Evolutionary conservation across 805 yeast genomes (phyloP), one percentile per base, ranked within the genome.

Genomic region (Myxozyma neotropica): DNA sequence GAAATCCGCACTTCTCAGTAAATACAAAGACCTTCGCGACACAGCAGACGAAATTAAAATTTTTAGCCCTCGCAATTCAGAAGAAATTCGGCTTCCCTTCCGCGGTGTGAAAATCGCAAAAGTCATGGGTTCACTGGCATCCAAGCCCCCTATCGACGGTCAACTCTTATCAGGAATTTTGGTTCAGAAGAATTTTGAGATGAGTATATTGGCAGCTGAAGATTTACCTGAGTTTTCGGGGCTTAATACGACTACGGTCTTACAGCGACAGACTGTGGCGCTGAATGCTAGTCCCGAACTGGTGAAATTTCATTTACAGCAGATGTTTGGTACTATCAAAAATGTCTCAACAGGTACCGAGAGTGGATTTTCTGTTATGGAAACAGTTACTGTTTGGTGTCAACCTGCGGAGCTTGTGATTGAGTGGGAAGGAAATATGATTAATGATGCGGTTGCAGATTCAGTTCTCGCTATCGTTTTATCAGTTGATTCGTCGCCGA

Each of bases 371-470:
- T 45, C 44, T 23, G 74, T 73, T 58, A 78, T 88, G n/a, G 83
- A 83, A 59, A 82, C 81, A 39, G 80, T 88, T 38, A 80, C 71
- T 60, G 79, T 81, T 67, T 82, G 78, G 48, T 73, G 83, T 27
- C 39, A 17, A 17, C 29, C 33, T 13, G n/a, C 40, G 1, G 29
- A 46, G 4, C 85, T 88, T 4, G 80, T 87, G 0, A 85, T 93
- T 13, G 95, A 89, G 72, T 94, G 99, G 99, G 82, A 84, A 17
- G 93, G 95, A 67, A 92, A 91, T 59, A 78, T 89, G 57, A 83
- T 91, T 76, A 92, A 88, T 61, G 99, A 94, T 69, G 87, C 97
- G 0, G 83, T 94, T 63, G 99, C 99, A 0, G 99, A 94, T 70
- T 86, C 96, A 15, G 88, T 91, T 0, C 82, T 94, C 59, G 97